Percentiles rank a stretch among this genome's conserved stretches.
phyloP scores from a whole-genome alignment of 2,329 filamentous ascomycete genomes.

The Sphaerostilbella broomeana region DNA sequence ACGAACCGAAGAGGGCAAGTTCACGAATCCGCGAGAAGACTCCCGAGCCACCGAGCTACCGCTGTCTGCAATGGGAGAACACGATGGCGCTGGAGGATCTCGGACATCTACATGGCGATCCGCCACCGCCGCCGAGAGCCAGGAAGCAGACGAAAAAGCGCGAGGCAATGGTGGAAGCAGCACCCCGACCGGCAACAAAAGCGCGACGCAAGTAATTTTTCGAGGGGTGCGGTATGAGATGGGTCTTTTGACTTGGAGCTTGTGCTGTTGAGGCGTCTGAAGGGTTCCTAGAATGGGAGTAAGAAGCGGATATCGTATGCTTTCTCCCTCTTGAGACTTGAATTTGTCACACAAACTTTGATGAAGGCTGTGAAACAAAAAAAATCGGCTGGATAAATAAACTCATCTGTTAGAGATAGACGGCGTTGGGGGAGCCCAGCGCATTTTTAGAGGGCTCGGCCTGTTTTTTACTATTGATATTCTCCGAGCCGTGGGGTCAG shows the following conservation, averaged over 20 bases:
- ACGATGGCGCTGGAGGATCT: slow-evolving; percentile 50
- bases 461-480: no score
- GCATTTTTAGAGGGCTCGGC: no score
- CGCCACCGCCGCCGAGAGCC: slow-evolving; percentile 44
- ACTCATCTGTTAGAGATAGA: slow-evolving; percentile 6
- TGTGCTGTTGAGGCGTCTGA: neutral
- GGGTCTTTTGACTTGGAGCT: slow-evolving; percentile 4
- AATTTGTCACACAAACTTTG: neutral
- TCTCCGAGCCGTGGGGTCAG: no score
- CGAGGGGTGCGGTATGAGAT: no score
- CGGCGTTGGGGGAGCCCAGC: neutral
- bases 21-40: slow-evolving; percentile 40
- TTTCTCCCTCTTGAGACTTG: neutral
- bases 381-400: neutral
- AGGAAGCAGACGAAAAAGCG: slow-evolving; percentile 48
- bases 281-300: neutral
- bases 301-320: neutral
- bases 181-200: slow-evolving; percentile 24
- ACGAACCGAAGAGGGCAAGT: slow-evolving; percentile 39
- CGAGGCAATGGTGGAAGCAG: slow-evolving; percentile 32
- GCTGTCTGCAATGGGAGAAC: slow-evolving; percentile 51
- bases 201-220: slow-evolving; percentile 19
- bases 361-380: neutral
- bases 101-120: slow-evolving; percentile 51
- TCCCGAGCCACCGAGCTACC: slow-evolving; percentile 39